Base-by-base conservation (phyloP, 2,329 filamentous ascomycete species). In the Phoma herbarum region DNA sequence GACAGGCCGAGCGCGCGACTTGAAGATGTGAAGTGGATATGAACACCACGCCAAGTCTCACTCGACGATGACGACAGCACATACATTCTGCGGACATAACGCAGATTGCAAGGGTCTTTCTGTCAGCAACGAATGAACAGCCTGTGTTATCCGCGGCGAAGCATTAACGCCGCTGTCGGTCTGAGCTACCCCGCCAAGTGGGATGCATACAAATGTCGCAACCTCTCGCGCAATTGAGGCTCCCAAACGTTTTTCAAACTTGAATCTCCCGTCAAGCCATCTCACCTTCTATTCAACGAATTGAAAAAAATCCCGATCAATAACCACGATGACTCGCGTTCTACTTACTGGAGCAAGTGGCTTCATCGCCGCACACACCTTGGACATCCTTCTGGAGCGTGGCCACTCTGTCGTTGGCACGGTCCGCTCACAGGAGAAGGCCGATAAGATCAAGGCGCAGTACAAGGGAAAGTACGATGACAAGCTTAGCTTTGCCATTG, bases 291-390 rank as follows among this genome's bases (percentile, higher is more conserved):
- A 16, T 20, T 11, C 35, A 45, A 18, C 2, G 23, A 23, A 7
- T 22, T 12, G 22, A 43, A 43, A 1, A 43, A 43, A 1, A 22
- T 26, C 39, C 6, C 5, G 25, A 44, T 10, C 25, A 41, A 18
- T 44, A 16, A 31, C 22, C 18, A 69, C 31, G 29, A 78, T 79
- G 76, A 77, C 77, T 35, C 72, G 76, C 48, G 76, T 79, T 52
- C 65, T 79, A 4, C 73, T 79, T 39, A 78, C 76, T 20, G 84
- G 86, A 64, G 86, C 85, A 57, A 85, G 81, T 63, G 86, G 86
- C 77, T 89, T 89, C 75, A 88, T 89, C 63, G 86, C 86, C 59
- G 86, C 86, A 37, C 86, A 89, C 67, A 83, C 86, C n/a, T 78
- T 89, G 25, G 85, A 88, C 62, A 76, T 82, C 20, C 80, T 88